Evolutionary conservation across 2,329 filamentous ascomycete species (phyloP), one percentile per base, ranked within the genome.

Genomic region (Fusarium setosum): DNA sequence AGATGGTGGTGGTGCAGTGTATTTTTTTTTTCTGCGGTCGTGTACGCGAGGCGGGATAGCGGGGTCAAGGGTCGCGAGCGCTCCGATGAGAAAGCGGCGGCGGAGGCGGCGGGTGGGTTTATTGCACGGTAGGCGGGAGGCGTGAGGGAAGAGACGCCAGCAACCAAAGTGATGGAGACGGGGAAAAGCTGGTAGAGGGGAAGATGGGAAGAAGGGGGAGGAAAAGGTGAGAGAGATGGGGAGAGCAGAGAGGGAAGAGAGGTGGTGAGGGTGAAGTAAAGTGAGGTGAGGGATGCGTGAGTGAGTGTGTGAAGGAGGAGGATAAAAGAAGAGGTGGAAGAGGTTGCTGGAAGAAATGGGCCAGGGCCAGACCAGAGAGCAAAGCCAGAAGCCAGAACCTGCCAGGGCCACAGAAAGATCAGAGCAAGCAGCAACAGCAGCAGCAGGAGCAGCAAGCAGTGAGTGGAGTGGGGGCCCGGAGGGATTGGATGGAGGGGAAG

Each of bases 1-100:
- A 45, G 62, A 58, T 56, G 44, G 44, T 34, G 65, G 63, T 69
- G 59, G 59, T 67, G 71, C 61, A 68, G 67, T 67, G 56, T 65
- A 61, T 68, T 70, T 73, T 72, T 73, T 72, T 72, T 73, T 70
- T 67, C 69, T 70, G 71, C 68, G 58, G 67, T 66, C 63, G 64
- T 72, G 65, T 63, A 72, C 66, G 67, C 65, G 68, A 75, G 65
- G 63, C 72, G 69, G 72, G 67, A 73, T 74, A 73, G 73, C 74
- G 73, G 74, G 74, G 74, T 76, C 69, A 69, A 75, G 68, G 69
- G 65, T 73, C 71, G 70, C 61, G 59, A 68, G 69, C 49, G 55
- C 68, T 68, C 65, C 51, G 61, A 61, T 61, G 62, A 62, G 58
- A 68, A 62, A 58, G 62, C 62, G 65, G 57, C 63, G 65, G 64